Evolutionary conservation across 805 yeast genomes (phyloP), one percentile per base, ranked within the genome.

Genomic region (Starmera amethionina): DNA sequence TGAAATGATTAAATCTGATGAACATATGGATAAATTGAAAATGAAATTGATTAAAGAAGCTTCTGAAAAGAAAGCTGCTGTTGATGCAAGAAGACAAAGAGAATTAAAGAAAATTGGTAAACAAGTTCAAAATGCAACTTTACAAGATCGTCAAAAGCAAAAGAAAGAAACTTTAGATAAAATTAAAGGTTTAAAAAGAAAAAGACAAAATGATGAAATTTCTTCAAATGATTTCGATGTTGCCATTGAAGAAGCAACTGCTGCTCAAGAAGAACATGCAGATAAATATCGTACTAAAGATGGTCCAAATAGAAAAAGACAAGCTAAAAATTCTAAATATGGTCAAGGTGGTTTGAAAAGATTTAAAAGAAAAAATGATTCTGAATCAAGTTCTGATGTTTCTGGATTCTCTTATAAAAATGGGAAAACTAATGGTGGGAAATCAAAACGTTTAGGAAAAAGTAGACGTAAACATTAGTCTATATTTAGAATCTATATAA

Each of bases 1-100:
- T 15, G 98, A 93, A 65, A 93, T 93, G 98, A 85, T 88, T 44
- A 93, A 93, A 68, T 81, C 89, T 40, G 98, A 93, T 62, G 96
- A 87, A 61, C 99, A 93, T 63, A 93, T 93, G 98, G 96, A 87
- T 56, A 85, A 78, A 64, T 73, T 93, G 57, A 88, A 86, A 70
- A 66, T 70, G 55, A 87, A 85, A 63, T 72, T 90, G 51, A 70
- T 88, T 35, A 73, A 77, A 47, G 96, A 87, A 59, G 82, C 82
- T 28, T 71, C 81, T 42, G 83, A 82, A 60, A 86, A 86, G 77
- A 84, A 82, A 63, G 96, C 95, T 1, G 73, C 88, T 40, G 90
- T 85, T 63, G 96, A 88, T 40, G 95, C 97, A 28, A 84, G 85
- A 69, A 82, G 82, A 63, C 97, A 90, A 70, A 79, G 98, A 65